These are phyloP conservation scores for Platismatia glauca DNA, from an alignment of 495 filamentous ascomycete genomes.

Conservation along the genomic window DNA sequence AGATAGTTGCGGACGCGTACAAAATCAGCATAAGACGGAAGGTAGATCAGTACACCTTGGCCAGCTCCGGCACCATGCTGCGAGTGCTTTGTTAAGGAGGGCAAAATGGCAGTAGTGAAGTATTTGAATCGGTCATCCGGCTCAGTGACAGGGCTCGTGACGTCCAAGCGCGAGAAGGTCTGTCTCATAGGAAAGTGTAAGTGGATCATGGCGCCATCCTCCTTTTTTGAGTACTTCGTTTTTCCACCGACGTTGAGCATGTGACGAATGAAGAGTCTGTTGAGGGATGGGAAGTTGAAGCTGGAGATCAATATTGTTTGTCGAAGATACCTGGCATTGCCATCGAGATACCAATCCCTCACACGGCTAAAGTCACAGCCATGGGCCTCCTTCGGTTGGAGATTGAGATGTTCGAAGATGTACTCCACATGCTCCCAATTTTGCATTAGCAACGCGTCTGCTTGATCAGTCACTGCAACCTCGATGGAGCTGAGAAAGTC, in stretches of 20 bases:
- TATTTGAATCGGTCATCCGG: constrained; percentile 88
- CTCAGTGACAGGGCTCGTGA: constrained; percentile 55
- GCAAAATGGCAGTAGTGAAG: constrained; percentile 73
- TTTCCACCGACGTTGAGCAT: constrained; percentile 76
- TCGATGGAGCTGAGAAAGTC: constrained; percentile 94
- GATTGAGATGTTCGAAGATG: constrained; percentile 85
- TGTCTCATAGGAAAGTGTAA: constrained; percentile 64
- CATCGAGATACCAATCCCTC: constrained; percentile 84
- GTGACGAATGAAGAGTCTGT: constrained; percentile 62
- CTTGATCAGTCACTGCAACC: constrained; percentile 80
- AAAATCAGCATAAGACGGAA: constrained; percentile 90
- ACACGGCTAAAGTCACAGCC: constrained; percentile 92
- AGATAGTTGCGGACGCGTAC: constrained; percentile 88
- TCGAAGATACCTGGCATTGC: constrained; percentile 65
- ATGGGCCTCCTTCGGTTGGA: constrained; percentile 81
- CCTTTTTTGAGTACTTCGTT: constrained; percentile 56
- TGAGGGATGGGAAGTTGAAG: constrained; percentile 84
- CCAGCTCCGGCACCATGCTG: constrained; percentile 30
- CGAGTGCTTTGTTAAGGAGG: constrained; percentile 53
- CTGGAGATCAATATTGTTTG: constrained; percentile 74
- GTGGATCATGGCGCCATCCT: constrained; percentile 52
- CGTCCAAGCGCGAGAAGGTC: constrained; percentile 84
- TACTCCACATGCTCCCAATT: constrained; percentile 95
- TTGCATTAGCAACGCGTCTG: constrained; percentile 91
- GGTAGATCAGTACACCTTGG: constrained; percentile 70